A percentile compares a stretch with the other conserved stretches of the same genome.
Conservation (phyloP, 2,329 filamentous ascomycete species). For the Mycocentrospora acerina region DNA sequence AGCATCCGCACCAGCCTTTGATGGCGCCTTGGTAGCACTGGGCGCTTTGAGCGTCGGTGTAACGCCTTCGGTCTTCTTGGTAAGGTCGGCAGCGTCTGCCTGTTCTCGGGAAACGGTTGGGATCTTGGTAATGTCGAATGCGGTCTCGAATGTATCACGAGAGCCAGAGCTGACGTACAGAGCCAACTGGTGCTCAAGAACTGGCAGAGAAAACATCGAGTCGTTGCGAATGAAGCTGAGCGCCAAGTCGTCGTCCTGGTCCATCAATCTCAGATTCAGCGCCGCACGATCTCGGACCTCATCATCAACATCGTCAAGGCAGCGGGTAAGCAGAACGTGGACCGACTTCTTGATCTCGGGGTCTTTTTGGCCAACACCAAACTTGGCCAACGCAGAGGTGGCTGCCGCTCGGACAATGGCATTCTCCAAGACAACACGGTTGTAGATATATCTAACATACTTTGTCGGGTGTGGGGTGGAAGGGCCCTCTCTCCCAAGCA, state of each 20-base stretch:
- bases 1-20: conserved; percentile 69
- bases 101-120: conserved; percentile 94
- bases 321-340: conserved; percentile 85
- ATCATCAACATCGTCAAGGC: conserved; percentile 94
- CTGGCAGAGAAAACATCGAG: conserved; percentile 90
- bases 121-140: conserved; percentile 89
- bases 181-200: conserved; percentile 95
- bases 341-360: conserved; percentile 96
- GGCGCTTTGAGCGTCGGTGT: conserved; percentile 94
- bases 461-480: conserved; percentile 96
- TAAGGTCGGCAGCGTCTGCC: conserved; percentile 91
- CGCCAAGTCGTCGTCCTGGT: conserved; percentile 82
- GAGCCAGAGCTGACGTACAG: conserved; percentile 95
- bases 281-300: conserved; percentile 96
- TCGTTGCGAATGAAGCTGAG: conserved; percentile 92
- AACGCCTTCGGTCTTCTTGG: conserved; percentile 92
- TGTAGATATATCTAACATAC: conserved; percentile 99
- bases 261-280: conserved; percentile 88
- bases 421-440: conserved; percentile 95
- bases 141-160: conserved; percentile 76
- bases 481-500: conserved; percentile 90
- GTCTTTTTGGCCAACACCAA: conserved; percentile 92
- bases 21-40: conserved; percentile 73
- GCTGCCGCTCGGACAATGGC: conserved; percentile 92
- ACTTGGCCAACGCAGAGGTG: conserved; percentile 93